phyloP scores from a whole-genome alignment of 805 yeast genomes.

The Metschnikowia sp. region DNA sequence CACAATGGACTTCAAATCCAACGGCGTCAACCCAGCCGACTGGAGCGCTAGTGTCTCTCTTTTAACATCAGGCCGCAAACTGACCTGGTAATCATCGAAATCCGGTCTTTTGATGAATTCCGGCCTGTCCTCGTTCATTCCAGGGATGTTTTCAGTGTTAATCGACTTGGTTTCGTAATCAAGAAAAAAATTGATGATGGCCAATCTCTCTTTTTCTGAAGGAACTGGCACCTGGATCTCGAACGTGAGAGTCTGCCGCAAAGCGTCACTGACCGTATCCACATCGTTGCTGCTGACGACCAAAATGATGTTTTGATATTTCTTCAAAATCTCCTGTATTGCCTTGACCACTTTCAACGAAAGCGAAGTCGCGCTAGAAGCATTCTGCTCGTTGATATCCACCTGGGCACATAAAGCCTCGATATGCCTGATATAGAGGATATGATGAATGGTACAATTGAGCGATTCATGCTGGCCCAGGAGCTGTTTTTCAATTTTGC shows the following conservation, averaged over 20 bases:
- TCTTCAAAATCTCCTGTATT: constrained; percentile 50
- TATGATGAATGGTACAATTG: constrained; percentile 28
- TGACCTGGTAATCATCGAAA: constrained; percentile 19
- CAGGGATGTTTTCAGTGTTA: constrained; percentile 14
- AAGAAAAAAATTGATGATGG: constrained; percentile 55
- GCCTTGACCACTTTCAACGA: constrained; percentile 55
- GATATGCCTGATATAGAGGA: constrained; percentile 66
- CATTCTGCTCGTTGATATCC: constrained; percentile 53
- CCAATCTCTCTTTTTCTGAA: constrained; percentile 64
- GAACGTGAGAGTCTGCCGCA: constrained; percentile 70
- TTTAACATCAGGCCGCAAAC: constrained; percentile 42
- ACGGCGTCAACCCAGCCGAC: constrained; percentile 89
- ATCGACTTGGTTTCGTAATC: constrained; percentile 17
- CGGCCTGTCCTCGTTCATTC: constrained; percentile 18
- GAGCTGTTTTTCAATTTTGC: constrained; percentile 60
- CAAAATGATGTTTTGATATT: constrained; percentile 42
- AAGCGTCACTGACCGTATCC: constrained; percentile 61
- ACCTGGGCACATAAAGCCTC: constrained; percentile 69
- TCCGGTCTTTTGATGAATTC: constrained; percentile 19
- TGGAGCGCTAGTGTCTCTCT: constrained; percentile 64
- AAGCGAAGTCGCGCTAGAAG: constrained; percentile 39
- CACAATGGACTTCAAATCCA: constrained; percentile 72
- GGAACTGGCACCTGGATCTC: constrained; percentile 79
- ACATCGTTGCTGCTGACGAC: constrained; percentile 69
- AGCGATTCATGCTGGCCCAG: constrained; percentile 33